phyloP scores from a whole-genome alignment of 805 yeast genomes.

The Suhomyces sp. region DNA sequence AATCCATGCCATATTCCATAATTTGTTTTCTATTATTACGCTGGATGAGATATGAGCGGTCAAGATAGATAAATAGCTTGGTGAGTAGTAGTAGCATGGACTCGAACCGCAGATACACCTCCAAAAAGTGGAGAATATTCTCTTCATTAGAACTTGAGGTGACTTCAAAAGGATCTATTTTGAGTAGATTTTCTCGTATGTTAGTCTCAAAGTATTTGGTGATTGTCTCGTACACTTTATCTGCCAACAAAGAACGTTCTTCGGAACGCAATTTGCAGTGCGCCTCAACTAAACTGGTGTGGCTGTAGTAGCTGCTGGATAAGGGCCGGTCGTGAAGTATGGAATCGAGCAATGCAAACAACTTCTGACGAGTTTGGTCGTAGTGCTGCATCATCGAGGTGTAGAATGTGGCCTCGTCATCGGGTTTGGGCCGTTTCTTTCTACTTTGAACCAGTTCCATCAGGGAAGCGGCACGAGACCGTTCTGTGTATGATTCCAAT shows the following conservation, averaged over 20 bases:
- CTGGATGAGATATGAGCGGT: slow-evolving; percentile 31
- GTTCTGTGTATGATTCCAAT: not conserved
- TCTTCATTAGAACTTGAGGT: not conserved
- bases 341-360: slow-evolving; percentile 14
- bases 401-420: slow-evolving; percentile 3
- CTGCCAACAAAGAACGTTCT: slow-evolving; percentile 31
- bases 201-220: slow-evolving; percentile 13
- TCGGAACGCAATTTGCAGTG: slow-evolving; percentile 30
- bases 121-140: slow-evolving; percentile 11
- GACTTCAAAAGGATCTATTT: not conserved
- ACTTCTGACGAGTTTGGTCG: slow-evolving; percentile 5
- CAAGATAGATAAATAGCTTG: slow-evolving; percentile 35
- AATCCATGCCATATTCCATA: slow-evolving; percentile 20
- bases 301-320: slow-evolving; percentile 20
- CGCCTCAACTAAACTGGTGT: slow-evolving; percentile 29
- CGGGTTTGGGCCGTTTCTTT: slow-evolving; percentile 2
- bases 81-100: slow-evolving; percentile 19
- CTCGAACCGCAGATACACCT: slow-evolving; percentile 23
- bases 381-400: slow-evolving; percentile 5
- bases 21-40: slow-evolving; percentile 31
- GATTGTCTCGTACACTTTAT: slow-evolving; percentile 18
- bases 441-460: not conserved
- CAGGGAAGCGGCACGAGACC: not conserved
- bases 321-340: slow-evolving; percentile 17
- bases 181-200: not conserved